Evolutionary conservation across 2,329 filamentous ascomycete genomes (phyloP).

Genomic region (Verticillium longisporum): DNA sequence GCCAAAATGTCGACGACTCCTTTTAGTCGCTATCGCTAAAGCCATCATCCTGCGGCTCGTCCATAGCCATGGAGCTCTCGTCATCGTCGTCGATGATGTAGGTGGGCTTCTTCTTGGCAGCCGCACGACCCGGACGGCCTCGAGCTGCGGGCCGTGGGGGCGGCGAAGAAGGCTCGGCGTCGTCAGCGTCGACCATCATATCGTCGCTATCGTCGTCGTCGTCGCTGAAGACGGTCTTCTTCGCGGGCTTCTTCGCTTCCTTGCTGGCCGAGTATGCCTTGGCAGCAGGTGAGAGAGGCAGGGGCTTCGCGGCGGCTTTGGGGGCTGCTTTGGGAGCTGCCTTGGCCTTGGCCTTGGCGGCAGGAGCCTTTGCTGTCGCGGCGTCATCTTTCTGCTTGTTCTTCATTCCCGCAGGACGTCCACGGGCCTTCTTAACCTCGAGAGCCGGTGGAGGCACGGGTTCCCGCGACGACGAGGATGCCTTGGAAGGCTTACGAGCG

Average conservation of each 20-base stretch:
- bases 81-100: conserved; percentile 19
- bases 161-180: conserved; percentile 28
- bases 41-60: conserved; percentile 29
- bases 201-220: conserved; percentile 36
- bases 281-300: conserved; percentile 57
- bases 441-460: conserved; percentile 24
- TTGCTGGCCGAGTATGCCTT: conserved; percentile 58
- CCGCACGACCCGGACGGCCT: conserved; percentile 38
- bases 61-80: conserved; percentile 4
- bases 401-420: conserved; percentile 44
- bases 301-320: conserved; percentile 32
- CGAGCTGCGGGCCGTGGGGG: conserved; percentile 31
- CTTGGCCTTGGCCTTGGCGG: conserved; percentile 18
- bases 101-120: conserved; percentile 30
- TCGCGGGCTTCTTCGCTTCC: conserved; percentile 22
- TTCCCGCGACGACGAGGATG: conserved; percentile 17
- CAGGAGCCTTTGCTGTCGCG: conserved; percentile 28
- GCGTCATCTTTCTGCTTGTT: conserved; percentile 37
- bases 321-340: neutral
- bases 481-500: conserved; percentile 12
- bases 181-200: conserved; percentile 2
- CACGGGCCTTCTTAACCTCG: conserved; percentile 44
- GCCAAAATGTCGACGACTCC: neutral
- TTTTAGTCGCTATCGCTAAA: conserved; percentile 25
- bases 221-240: conserved; percentile 21